Conservation (phyloP, 2,329 filamentous ascomycete species). For the Fusarium newnesense region DNA sequence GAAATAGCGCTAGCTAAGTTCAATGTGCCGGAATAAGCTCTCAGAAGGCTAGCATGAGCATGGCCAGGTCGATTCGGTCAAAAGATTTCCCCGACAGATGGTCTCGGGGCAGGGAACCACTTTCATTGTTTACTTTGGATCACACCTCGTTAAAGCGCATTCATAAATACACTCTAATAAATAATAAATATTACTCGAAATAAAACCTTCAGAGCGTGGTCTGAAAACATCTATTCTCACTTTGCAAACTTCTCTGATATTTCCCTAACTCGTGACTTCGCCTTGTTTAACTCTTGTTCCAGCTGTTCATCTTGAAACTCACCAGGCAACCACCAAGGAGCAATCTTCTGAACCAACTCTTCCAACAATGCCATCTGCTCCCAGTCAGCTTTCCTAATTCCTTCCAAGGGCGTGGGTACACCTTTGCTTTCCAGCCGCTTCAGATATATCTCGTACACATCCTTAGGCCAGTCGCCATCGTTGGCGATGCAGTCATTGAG, state of each 20-base stretch:
- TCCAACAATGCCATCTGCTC: not conserved
- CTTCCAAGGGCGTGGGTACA: not conserved
- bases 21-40: too few relatives aligned
- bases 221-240: not conserved
- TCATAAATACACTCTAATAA: too few relatives aligned
- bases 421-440: not conserved
- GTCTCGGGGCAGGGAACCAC: too few relatives aligned
- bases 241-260: not conserved
- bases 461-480: not conserved
- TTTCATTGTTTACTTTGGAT: too few relatives aligned
- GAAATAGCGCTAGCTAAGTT: too few relatives aligned
- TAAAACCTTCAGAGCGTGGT: too few relatives aligned
- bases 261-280: not conserved
- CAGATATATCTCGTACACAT: not conserved
- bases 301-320: not conserved
- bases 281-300: not conserved
- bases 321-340: conserved; percentile 17
- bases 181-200: too few relatives aligned
- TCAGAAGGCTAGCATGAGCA: too few relatives aligned
- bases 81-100: too few relatives aligned
- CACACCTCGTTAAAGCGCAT: too few relatives aligned
- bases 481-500: conserved; percentile 10
- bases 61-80: too few relatives aligned
- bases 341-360: not conserved
- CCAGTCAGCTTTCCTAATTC: not conserved